Evolutionary conservation across 768 basidiomycete species (phyloP).

Genomic region (Clavulina sp.): DNA sequence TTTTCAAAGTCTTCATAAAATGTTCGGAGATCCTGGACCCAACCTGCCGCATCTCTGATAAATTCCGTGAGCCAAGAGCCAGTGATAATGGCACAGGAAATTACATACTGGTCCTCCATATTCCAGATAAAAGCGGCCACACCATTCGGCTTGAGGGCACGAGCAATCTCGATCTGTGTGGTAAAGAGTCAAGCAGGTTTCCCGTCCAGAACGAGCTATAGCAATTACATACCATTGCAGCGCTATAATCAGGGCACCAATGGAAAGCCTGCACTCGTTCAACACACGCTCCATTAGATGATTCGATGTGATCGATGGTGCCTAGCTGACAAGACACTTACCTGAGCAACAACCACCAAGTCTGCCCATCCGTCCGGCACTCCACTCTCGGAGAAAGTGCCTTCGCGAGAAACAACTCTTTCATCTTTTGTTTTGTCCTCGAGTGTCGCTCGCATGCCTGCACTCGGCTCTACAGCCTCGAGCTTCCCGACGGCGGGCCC

Average conservation of each 20-base stretch:
- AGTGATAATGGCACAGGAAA: not conserved
- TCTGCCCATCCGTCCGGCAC: constrained; percentile 56
- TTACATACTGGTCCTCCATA: constrained; percentile 54
- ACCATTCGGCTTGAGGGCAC: constrained; percentile 64
- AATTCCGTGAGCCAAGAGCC: not conserved
- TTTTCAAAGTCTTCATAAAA: constrained; percentile 48
- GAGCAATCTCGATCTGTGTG: constrained; percentile 45
- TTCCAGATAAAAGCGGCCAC: constrained; percentile 74
- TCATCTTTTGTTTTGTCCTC: constrained; percentile 29
- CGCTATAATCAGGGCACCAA: constrained; percentile 72
- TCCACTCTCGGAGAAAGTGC: constrained; percentile 51
- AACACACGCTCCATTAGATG: not conserved
- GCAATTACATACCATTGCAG: constrained; percentile 30
- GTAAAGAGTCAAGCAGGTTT: too few species aligned
- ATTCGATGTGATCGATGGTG: not conserved
- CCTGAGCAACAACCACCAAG: constrained; percentile 61
- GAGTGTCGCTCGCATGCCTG: constrained; percentile 71
- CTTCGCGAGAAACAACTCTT: constrained; percentile 38
- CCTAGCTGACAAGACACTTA: constrained; percentile 13
- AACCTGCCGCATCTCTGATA: constrained; percentile 36
- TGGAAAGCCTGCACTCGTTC: constrained; percentile 56
- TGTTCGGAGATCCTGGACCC: constrained; percentile 60
- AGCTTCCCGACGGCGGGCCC: constrained; percentile 32
- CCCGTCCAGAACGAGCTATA: not conserved
- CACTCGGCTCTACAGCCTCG: constrained; percentile 61